Conservation (phyloP, 257 asterid species). For the Ilex aquifolium region DNA sequence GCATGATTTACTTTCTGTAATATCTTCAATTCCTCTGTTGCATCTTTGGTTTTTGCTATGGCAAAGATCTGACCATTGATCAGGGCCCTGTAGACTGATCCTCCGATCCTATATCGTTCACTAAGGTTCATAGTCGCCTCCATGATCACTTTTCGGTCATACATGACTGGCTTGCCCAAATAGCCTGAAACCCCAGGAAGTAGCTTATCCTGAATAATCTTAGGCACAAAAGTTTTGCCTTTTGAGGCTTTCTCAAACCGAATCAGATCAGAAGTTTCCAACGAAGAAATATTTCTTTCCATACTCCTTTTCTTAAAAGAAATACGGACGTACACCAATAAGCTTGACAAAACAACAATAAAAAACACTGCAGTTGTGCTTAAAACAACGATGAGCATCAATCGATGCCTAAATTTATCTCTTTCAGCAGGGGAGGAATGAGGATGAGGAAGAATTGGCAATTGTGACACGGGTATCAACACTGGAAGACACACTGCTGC, state of each 20-base stretch:
- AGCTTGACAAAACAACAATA: slow-evolving; percentile 25
- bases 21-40: slow-evolving; percentile 50
- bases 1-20: slow-evolving; percentile 65
- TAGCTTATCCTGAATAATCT: slow-evolving; percentile 48
- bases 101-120: slow-evolving; percentile 44
- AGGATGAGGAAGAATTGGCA: slow-evolving; percentile 30
- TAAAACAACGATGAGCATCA: slow-evolving; percentile 26
- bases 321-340: slow-evolving; percentile 16
- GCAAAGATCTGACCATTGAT: slow-evolving; percentile 41
- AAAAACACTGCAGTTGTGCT: slow-evolving; percentile 22
- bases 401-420: slow-evolving; percentile 24
- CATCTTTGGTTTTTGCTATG: slow-evolving; percentile 54
- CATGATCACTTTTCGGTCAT: slow-evolving; percentile 48
- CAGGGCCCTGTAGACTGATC: slow-evolving; percentile 54
- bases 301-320: slow-evolving; percentile 33
- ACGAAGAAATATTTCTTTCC: slow-evolving; percentile 21
- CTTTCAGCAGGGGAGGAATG: slow-evolving; percentile 21
- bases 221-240: slow-evolving; percentile 18
- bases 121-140: slow-evolving; percentile 53
- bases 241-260: slow-evolving; percentile 20
- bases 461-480: slow-evolving; percentile 39
- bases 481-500: slow-evolving; percentile 57
- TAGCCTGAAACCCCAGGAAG: slow-evolving; percentile 73
- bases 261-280: slow-evolving; percentile 27
- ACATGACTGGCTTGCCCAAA: slow-evolving; percentile 53